Evolutionary conservation across 306 rosid genomes (phyloP).

Genomic region (Rosa chinensis): DNA sequence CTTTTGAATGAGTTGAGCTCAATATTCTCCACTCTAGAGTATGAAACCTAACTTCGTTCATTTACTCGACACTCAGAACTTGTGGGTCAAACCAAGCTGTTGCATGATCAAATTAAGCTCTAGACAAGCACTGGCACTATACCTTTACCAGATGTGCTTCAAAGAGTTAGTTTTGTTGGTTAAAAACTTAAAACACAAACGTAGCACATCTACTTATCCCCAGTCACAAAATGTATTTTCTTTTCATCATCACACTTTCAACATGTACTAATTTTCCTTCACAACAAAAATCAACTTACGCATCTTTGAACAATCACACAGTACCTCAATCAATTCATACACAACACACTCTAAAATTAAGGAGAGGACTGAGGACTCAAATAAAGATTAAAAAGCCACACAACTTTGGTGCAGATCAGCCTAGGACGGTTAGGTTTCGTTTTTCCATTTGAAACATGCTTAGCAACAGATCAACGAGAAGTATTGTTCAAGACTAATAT

Average conservation of each 20-base stretch:
- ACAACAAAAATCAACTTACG: background rate
- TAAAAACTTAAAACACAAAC: background rate
- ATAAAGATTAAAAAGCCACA: background rate
- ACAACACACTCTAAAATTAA: background rate
- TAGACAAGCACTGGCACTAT: background rate
- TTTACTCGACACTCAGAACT: background rate
- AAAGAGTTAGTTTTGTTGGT: background rate
- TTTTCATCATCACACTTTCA: background rate
- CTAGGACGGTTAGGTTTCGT: background rate
- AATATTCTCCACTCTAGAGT: background rate
- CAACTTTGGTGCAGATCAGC: background rate
- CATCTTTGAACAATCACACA: background rate
- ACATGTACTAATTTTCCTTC: background rate
- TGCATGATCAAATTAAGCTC: background rate
- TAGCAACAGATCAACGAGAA: background rate
- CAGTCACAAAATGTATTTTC: background rate
- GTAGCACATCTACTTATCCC: background rate
- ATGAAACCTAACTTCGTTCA: background rate
- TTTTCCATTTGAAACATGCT: background rate
- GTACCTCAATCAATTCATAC: background rate
- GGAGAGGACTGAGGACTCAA: background rate
- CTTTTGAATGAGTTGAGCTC: background rate
- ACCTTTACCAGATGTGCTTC: background rate
- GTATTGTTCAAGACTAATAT: background rate
- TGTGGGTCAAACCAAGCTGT: background rate